Conservation (phyloP, 768 basidiomycete genomes). For the Suillus lakei region DNA sequence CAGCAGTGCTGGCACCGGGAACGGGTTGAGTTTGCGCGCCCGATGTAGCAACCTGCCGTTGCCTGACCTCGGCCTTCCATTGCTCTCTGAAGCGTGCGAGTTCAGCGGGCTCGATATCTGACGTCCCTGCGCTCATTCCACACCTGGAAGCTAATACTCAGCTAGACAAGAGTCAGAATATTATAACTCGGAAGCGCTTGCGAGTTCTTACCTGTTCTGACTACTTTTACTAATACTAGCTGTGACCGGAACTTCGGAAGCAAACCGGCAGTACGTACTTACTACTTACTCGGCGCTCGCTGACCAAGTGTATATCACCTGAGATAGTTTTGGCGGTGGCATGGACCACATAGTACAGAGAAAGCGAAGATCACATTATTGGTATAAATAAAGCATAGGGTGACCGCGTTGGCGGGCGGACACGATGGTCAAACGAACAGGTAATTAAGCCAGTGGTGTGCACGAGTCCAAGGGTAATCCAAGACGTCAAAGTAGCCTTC, state of each 20-base stretch:
- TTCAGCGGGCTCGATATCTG: slow-evolving; percentile 53
- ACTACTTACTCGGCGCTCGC: background rate
- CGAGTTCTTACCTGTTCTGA: too few species aligned
- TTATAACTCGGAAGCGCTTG: background rate
- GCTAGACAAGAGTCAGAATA: background rate
- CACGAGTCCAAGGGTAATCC: slow-evolving; percentile 17
- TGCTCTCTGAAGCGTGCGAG: slow-evolving; percentile 70
- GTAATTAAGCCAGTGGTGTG: slow-evolving; percentile 13
- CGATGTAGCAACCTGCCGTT: slow-evolving; percentile 28
- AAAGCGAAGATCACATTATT: background rate
- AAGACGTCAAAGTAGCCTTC: slow-evolving; percentile 9
- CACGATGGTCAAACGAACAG: slow-evolving; percentile 6
- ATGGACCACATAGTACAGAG: background rate
- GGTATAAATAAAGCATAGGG: slow-evolving; percentile 36
- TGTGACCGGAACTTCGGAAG: background rate
- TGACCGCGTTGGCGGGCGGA: slow-evolving; percentile 14
- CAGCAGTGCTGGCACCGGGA: slow-evolving; percentile 8
- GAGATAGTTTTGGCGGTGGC: background rate
- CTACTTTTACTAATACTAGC: background rate
- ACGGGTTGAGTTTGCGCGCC: slow-evolving; percentile 1
- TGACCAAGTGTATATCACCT: background rate
- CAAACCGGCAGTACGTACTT: background rate
- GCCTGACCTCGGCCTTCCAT: slow-evolving; percentile 71
- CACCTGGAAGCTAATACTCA: background rate
- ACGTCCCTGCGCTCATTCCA: background rate